Base-by-base conservation (phyloP, 1,284 basidiomycete genomes). In the Apiotrichum veenhuisii region DNA sequence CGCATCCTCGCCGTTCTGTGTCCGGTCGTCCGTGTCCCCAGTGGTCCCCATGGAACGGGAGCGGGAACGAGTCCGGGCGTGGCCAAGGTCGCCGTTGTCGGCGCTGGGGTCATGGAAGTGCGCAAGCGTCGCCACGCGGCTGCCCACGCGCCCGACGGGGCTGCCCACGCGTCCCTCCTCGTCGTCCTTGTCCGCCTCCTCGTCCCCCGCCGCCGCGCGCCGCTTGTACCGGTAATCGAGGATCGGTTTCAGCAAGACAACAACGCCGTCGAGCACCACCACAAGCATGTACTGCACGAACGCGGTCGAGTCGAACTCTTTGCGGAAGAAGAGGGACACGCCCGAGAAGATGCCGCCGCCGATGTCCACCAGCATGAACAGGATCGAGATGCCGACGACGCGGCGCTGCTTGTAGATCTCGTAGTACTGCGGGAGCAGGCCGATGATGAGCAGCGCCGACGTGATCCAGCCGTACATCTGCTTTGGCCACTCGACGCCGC, bases 331-430 rank as follows among this genome's bases (percentile, higher is more conserved):
- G 36, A 91, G 80, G 25, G 87, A 88, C 11, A 88, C 75, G 61
- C 84, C 80, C 40, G 72, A 76, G 73, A 89, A 89, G 12, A 91
- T 73, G 5, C 86, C 88, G 33, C 88, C 88, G 18, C 83, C 68
- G 52, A 85, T 82, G 70, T 91, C 89, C 51, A 90, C 80, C 1
- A 77, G 64, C 78, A 91, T 86, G 76, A 91, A 90, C 3, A 79
- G 44, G 48, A 87, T 75, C 1, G 85, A 87, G 57, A 92, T 85
- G 7, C 88, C 88, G 27, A 85, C 75, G 43, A 91, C 89, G 69
- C 89, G 84, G 61, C 79, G 79, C 62, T 80, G 80, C 63, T 82
- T 82, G 76, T 83, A 87, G 43, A 91, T 91, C 71, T 90, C 88
- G 57, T 70, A 78, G 63, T 80, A 83, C 64, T 83, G 81, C 2